These are phyloP conservation scores for Plasmodium gonderi DNA, from an alignment of 169 alveolate species.

Conservation along the genomic window DNA sequence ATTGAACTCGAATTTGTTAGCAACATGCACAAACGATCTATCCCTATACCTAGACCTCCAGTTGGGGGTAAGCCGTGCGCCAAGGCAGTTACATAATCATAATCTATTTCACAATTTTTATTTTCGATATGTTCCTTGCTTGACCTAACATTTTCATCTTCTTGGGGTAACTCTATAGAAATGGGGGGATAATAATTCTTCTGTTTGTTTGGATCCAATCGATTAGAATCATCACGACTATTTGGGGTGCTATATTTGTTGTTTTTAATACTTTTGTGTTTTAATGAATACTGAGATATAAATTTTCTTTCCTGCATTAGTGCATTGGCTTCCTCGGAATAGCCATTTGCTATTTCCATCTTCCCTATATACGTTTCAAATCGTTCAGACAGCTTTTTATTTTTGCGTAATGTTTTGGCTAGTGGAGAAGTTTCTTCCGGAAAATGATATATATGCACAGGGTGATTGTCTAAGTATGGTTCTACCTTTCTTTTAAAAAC, in stretches of 20 bases:
- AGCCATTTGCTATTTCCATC: constrained; percentile 93
- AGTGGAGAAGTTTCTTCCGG: constrained; percentile 67
- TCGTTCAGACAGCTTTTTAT: constrained; percentile 89
- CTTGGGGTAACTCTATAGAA: neutral
- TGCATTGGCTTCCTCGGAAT: constrained; percentile 95
- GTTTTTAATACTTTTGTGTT: constrained; percentile 6
- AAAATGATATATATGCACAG: constrained; percentile 64
- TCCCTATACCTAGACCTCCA: constrained; percentile 99
- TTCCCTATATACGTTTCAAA: constrained; percentile 94
- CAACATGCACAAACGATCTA: constrained; percentile 98
- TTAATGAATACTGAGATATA: constrained; percentile 54
- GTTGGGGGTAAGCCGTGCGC: constrained; percentile 99
- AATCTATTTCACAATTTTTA: constrained; percentile 83
- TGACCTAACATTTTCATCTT: neutral
- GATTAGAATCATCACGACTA: neutral
- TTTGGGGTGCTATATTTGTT: neutral
- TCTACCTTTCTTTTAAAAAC: constrained; percentile 76
- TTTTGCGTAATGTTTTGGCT: constrained; percentile 54
- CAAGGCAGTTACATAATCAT: constrained; percentile 88
- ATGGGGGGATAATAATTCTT: constrained; percentile 62
- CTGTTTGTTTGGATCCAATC: constrained; percentile 81
- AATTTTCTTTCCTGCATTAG: constrained; percentile 91
- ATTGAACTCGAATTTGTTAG: constrained; percentile 87
- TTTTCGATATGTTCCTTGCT: neutral
- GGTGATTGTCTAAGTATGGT: constrained; percentile 24